phyloP scores from a whole-genome alignment of 305 asterid species.

The Rubia tinctorum region DNA sequence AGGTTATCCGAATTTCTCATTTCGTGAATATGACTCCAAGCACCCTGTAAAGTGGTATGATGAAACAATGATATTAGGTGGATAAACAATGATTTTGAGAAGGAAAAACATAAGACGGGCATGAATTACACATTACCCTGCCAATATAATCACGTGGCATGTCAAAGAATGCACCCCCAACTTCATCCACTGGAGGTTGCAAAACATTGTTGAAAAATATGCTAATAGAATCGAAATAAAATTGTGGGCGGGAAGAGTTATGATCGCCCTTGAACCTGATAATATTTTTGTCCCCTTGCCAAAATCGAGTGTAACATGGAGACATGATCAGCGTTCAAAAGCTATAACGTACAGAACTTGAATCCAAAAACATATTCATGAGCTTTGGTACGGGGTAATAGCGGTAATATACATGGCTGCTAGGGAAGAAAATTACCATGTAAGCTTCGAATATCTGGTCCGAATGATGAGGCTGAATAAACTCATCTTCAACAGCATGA shows the following conservation, averaged over 20 bases:
- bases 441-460: no score
- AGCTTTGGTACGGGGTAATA: slow-evolving; percentile 8
- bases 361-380: slow-evolving; percentile 5
- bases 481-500: no score
- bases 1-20: slow-evolving; percentile 48
- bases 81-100: not conserved
- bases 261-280: slow-evolving; percentile 95
- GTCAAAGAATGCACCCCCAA: no score
- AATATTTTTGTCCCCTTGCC: slow-evolving; percentile 90
- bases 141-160: no score
- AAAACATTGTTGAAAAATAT: no score
- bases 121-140: slow-evolving; percentile 41
- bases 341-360: not conserved
- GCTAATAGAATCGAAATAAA: no score
- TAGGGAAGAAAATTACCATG: no score
- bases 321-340: not conserved
- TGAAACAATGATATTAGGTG: slow-evolving; percentile 1
- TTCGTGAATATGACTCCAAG: slow-evolving; percentile 55
- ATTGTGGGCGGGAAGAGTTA: slow-evolving; percentile 93
- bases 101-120: not conserved
- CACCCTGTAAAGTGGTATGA: slow-evolving; percentile 32
- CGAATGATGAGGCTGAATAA: no score
- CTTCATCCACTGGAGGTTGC: no score
- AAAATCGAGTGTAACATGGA: slow-evolving; percentile 11
- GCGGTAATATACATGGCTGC: no score